These are phyloP conservation scores for Trichosporon faecale DNA, from an alignment of 1,284 basidiomycete genomes.

Conservation along the genomic window DNA sequence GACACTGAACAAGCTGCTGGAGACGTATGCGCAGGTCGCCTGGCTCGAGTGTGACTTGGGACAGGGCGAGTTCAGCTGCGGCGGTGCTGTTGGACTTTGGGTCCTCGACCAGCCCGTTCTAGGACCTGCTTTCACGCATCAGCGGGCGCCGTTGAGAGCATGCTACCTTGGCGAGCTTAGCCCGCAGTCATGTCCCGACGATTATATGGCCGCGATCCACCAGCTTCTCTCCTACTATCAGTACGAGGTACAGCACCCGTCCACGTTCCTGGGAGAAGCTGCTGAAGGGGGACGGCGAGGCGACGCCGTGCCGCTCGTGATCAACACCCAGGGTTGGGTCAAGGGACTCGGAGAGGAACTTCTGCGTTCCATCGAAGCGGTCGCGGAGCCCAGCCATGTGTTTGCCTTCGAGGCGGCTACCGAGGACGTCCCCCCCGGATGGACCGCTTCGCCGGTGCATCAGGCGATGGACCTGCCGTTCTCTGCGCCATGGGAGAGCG, in stretches of 20 bases:
- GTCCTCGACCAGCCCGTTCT: constrained; percentile 66
- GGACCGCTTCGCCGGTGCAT: constrained; percentile 35
- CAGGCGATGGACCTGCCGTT: constrained; percentile 22
- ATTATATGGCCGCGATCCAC: constrained; percentile 69
- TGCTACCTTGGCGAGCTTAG: constrained; percentile 80
- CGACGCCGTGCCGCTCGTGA: constrained; percentile 72
- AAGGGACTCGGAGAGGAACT: constrained; percentile 90
- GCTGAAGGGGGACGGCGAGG: constrained; percentile 47
- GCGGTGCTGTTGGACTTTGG: constrained; percentile 78
- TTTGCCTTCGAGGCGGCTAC: constrained; percentile 57
- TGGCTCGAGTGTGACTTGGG: constrained; percentile 90
- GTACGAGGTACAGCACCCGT: constrained; percentile 64
- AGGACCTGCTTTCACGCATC: constrained; percentile 82
- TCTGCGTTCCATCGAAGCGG: constrained; percentile 64
- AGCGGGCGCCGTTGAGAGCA: constrained; percentile 64
- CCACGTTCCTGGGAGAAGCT: constrained; percentile 20
- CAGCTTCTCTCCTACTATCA: constrained; percentile 69
- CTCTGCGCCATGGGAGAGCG: neutral
- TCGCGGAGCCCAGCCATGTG: constrained; percentile 64
- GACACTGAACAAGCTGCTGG: constrained; percentile 68
- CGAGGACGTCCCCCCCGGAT: constrained; percentile 22
- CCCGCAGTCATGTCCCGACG: constrained; percentile 72
- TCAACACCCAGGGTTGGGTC: constrained; percentile 97
- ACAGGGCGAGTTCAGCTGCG: constrained; percentile 88
- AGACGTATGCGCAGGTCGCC: constrained; percentile 67